These are phyloP conservation scores for Populus deltoides DNA, from an alignment of 345 rosid genomes.

Conservation along the genomic window DNA sequence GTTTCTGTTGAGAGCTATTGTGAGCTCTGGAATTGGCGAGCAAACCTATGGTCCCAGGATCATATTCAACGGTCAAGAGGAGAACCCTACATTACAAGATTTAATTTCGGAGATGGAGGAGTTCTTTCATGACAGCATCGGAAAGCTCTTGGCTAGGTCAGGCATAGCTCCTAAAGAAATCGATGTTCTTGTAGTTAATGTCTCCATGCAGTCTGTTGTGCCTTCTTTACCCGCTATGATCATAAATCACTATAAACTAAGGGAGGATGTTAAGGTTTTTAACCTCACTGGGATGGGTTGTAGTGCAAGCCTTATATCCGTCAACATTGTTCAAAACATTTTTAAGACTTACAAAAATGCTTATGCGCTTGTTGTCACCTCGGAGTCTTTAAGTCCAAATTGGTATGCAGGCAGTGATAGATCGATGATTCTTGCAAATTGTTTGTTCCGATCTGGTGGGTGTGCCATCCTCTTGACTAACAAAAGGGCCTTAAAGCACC, in stretches of 20 bases:
- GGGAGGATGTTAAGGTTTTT: constrained; percentile 60
- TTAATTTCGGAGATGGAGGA: constrained; percentile 82
- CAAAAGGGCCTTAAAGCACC: constrained; percentile 44
- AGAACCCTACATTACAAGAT: constrained; percentile 55
- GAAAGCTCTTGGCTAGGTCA: constrained; percentile 53
- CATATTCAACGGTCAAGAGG: constrained; percentile 42
- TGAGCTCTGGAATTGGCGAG: constrained; percentile 50
- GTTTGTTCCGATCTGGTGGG: constrained; percentile 82
- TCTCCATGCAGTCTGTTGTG: constrained; percentile 59
- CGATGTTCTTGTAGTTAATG: constrained; percentile 73
- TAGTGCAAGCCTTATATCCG: constrained; percentile 77
- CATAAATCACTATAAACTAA: constrained; percentile 74
- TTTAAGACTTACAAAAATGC: constrained; percentile 52
- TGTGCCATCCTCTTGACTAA: constrained; percentile 71
- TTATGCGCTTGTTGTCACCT: constrained; percentile 58
- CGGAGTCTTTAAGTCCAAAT: constrained; percentile 76
- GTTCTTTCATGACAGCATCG: constrained; percentile 60
- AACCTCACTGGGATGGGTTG: constrained; percentile 91
- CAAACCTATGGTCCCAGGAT: constrained; percentile 42
- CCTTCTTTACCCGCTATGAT: constrained; percentile 70
- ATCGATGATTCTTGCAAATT: constrained; percentile 86
- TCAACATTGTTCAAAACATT: constrained; percentile 59
- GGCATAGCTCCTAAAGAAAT: constrained; percentile 63
- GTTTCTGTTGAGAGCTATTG: constrained; percentile 48
- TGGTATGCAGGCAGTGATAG: constrained; percentile 80